Percentiles rank a stretch among this genome's conserved stretches.
phyloP scores from a whole-genome alignment of 768 basidiomycete species.

The Mycena vulgaris region DNA sequence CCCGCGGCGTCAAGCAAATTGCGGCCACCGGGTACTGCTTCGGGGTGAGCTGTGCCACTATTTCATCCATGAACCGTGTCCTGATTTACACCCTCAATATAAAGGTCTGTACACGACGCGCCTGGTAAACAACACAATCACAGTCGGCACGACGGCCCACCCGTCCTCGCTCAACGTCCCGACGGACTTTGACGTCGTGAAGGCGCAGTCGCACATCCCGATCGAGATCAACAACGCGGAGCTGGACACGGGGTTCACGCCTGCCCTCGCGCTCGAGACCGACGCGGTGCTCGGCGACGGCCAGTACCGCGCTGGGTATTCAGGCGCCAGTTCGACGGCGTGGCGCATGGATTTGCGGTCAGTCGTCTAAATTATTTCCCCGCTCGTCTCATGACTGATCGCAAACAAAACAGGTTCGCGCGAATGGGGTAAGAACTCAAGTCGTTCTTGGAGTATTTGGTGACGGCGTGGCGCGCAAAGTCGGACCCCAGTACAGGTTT shows the following conservation, averaged over 20 bases:
- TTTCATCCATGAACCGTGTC: too few species aligned
- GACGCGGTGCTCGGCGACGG: constrained; percentile 33
- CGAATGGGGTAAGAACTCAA: constrained; percentile 28
- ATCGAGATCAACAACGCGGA: constrained; percentile 39
- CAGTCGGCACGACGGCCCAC: constrained; percentile 38
- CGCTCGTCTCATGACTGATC: not conserved
- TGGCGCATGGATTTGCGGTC: constrained; percentile 40
- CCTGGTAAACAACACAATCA: constrained; percentile 39
- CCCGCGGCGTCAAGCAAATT: constrained; percentile 52
- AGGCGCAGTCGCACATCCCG: constrained; percentile 35
- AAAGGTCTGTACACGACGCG: constrained; percentile 38
- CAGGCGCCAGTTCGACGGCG: constrained; percentile 36
- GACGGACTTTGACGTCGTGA: constrained; percentile 34
- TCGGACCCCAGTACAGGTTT: constrained; percentile 38
- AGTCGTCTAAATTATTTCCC: not conserved
- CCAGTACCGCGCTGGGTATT: constrained; percentile 33
- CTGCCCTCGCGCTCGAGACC: constrained; percentile 32
- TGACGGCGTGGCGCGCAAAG: constrained; percentile 9
- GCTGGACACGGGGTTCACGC: constrained; percentile 39
- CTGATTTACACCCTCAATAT: not conserved
- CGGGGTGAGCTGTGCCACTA: constrained; percentile 37
- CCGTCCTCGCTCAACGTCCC: constrained; percentile 36
- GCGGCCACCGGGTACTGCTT: constrained; percentile 56
- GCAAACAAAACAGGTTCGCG: constrained; percentile 29
- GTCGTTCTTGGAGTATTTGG: not conserved